Conservation (phyloP, 2,329 filamentous ascomycete genomes). For the Cytospora leucostoma region DNA sequence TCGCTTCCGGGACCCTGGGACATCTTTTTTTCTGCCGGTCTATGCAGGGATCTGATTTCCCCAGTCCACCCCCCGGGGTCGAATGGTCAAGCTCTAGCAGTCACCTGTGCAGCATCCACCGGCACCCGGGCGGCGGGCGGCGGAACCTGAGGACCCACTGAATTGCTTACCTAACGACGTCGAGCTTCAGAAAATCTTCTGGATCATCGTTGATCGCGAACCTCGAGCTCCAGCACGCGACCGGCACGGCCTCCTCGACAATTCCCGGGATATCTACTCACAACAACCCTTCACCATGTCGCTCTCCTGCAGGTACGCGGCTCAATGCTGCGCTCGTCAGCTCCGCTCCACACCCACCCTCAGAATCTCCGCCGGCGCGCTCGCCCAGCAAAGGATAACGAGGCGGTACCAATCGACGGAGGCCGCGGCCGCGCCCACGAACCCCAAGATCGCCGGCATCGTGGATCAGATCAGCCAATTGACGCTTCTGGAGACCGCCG, state of each 20-base stretch:
- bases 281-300: conserved; percentile 49
- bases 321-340: conserved; percentile 65
- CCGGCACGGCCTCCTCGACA: conserved; percentile 4
- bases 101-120: not conserved
- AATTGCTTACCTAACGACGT: conserved; percentile 22
- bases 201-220: conserved; percentile 23
- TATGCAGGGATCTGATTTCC: conserved; percentile 19
- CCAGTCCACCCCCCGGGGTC: too few relatives aligned
- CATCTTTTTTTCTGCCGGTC: conserved; percentile 34
- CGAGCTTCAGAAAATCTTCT: conserved; percentile 29
- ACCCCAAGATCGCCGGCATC: conserved; percentile 91
- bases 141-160: conserved; percentile 17
- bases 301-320: conserved; percentile 63
- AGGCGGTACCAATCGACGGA: conserved; percentile 90
- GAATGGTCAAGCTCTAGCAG: too few relatives aligned
- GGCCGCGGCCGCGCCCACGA: conserved; percentile 53
- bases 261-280: conserved; percentile 12
- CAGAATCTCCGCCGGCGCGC: conserved; percentile 46
- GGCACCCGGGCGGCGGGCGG: conserved; percentile 9
- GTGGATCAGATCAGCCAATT: conserved; percentile 99
- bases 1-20: conserved; percentile 15
- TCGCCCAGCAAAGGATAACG: conserved; percentile 52
- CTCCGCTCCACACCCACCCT: conserved; percentile 53
- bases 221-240: conserved; percentile 13
- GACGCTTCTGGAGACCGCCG: conserved; percentile 95